Evolutionary conservation across 1,284 basidiomycete genomes (phyloP).

Genomic region (Ganoderma meredithae): DNA sequence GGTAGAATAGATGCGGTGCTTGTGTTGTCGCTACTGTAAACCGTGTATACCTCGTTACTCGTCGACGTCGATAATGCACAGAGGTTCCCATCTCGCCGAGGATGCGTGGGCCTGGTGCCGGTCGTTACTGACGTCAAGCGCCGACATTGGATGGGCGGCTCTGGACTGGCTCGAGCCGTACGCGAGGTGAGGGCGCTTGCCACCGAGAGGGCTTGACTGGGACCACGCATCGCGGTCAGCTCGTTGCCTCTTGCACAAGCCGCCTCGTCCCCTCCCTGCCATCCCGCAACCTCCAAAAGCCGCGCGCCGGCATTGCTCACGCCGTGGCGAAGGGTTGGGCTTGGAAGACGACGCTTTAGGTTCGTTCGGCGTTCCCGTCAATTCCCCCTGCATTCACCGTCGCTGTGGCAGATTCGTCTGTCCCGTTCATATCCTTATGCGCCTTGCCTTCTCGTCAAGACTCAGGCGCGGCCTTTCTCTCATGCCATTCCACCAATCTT

Average conservation of each 20-base stretch:
- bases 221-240: constrained; percentile 1
- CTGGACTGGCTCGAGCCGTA: no score
- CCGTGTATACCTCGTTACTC: neutral
- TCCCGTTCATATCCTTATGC: constrained; percentile 48
- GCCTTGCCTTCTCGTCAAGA: constrained; percentile 54
- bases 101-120: neutral
- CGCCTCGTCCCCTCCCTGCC: neutral
- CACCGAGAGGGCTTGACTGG: neutral
- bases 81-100: neutral
- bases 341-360: constrained; percentile 12
- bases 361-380: constrained; percentile 8
- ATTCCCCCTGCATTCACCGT: constrained; percentile 10
- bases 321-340: constrained; percentile 7
- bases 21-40: neutral
- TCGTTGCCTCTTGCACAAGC: constrained; percentile 9
- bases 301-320: neutral
- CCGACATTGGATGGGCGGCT: neutral
- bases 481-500: constrained; percentile 56
- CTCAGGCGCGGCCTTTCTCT: constrained; percentile 57
- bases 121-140: constrained; percentile 13
- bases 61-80: neutral
- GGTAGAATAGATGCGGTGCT: neutral
- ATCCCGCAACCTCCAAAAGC: constrained; percentile 7
- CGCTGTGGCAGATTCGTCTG: constrained; percentile 26
- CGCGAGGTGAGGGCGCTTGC: constrained; percentile 5